Conservation (phyloP, 495 filamentous ascomycete genomes). For the Penicillium samsonianum region DNA sequence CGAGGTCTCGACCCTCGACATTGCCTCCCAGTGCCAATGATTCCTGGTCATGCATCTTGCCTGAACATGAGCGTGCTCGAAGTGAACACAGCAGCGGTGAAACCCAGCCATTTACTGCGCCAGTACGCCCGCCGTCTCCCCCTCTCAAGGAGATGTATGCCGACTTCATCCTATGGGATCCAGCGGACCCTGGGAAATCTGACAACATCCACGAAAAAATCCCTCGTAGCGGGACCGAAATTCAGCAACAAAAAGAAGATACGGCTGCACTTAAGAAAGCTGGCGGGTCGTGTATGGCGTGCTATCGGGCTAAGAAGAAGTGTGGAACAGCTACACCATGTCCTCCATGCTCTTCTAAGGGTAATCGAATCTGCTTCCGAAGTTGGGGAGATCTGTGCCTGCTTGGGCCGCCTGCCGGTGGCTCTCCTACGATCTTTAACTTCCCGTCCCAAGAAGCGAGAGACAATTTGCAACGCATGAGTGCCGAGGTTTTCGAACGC, state of each 20-base stretch:
- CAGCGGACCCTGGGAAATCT: constrained; percentile 3
- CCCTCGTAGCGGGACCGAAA: constrained; percentile 11
- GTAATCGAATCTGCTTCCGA: constrained; percentile 24
- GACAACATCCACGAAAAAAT: constrained; percentile 15
- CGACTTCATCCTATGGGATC: constrained; percentile 20
- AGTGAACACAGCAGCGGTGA: neutral
- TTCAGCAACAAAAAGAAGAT: constrained; percentile 20
- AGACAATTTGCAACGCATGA: constrained; percentile 2
- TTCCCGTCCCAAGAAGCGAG: constrained; percentile 12
- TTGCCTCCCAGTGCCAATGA: neutral
- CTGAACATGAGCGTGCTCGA: neutral
- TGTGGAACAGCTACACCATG: constrained; percentile 27
- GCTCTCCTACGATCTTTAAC: neutral
- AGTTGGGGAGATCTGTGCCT: constrained; percentile 13
- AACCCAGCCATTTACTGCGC: neutral
- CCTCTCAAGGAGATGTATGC: neutral
- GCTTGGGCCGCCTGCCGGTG: neutral
- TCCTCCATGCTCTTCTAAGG: constrained; percentile 12
- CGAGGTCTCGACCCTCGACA: neutral
- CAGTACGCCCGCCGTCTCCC: neutral
- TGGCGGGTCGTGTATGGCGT: constrained; percentile 33
- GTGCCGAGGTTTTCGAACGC: neutral
- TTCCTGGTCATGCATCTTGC: neutral
- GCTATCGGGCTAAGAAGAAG: constrained; percentile 31
- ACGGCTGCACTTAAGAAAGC: constrained; percentile 18